Conservation (phyloP, 1,284 basidiomycete genomes). For the Rhodotorula sp. region DNA sequence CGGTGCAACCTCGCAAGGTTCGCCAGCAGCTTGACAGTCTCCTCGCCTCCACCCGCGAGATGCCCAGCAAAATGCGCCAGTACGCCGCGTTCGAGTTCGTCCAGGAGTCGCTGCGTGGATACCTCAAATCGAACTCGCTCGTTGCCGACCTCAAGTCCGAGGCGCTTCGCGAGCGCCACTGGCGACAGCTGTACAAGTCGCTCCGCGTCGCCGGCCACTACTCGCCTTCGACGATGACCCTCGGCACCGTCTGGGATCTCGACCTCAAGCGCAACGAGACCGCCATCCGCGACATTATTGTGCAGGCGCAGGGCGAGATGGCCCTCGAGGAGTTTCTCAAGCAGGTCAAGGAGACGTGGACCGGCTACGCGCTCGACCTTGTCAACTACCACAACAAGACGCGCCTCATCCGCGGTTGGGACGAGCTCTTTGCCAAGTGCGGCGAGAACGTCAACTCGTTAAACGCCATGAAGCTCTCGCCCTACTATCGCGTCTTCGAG, state of each 20-base stretch:
- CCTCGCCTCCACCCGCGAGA: conserved; percentile 87
- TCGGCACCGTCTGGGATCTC: conserved; percentile 95
- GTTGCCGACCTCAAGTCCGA: conserved; percentile 94
- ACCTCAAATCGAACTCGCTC: conserved; percentile 85
- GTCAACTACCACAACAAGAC: conserved; percentile 99
- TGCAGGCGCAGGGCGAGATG: conserved; percentile 93
- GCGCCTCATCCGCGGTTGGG: conserved; percentile 93
- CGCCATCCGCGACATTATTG: conserved; percentile 87
- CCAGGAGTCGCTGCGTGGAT: conserved; percentile 79
- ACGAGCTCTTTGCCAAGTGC: conserved; percentile 95
- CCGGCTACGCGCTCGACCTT: conserved; percentile 89
- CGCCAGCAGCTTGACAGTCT: conserved; percentile 89
- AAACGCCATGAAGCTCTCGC: conserved; percentile 93
- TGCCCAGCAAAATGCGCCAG: conserved; percentile 98
- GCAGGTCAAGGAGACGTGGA: conserved; percentile 91
- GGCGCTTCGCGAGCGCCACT: conserved; percentile 94
- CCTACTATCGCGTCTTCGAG: conserved; percentile 78
- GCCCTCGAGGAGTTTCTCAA: conserved; percentile 53
- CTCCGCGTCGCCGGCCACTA: conserved; percentile 56
- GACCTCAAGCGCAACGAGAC: conserved; percentile 91
- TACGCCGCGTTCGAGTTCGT: conserved; percentile 99
- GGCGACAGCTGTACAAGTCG: conserved; percentile 96
- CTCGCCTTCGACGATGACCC: conserved; percentile 69
- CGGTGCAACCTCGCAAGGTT: conserved; percentile 85
- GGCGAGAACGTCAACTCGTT: conserved; percentile 94